These are phyloP conservation scores for Phaeophleospora eucalypticola DNA, from an alignment of 2,329 filamentous ascomycete species.

Conservation along the genomic window DNA sequence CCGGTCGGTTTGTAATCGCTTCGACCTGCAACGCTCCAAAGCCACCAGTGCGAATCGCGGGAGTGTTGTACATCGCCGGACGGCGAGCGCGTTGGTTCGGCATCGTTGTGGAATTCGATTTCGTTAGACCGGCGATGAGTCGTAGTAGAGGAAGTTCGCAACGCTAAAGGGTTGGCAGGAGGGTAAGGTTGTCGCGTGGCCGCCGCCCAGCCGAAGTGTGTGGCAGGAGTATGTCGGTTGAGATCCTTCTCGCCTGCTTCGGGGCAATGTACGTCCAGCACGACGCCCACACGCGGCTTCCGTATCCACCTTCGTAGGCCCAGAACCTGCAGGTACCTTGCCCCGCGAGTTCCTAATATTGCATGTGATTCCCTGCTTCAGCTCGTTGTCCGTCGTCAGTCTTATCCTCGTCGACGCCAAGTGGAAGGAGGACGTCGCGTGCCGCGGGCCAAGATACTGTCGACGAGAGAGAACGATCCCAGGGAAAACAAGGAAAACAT, in stretches of 20 bases:
- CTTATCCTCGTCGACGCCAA: not conserved
- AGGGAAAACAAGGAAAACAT: not conserved
- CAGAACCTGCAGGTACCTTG: not conserved
- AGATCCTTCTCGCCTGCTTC: not conserved
- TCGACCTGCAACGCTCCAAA: conserved; percentile 34
- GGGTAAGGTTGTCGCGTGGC: not conserved
- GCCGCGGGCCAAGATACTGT: no score
- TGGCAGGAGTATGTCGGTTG: not conserved
- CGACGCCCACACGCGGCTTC: not conserved
- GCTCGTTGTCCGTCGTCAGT: not conserved
- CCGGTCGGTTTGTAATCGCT: conserved; percentile 31
- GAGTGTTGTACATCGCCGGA: conserved; percentile 34
- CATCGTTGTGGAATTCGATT: conserved; percentile 11
- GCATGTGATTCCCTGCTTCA: not conserved
- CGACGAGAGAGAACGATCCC: not conserved
- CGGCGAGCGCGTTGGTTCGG: conserved; percentile 22
- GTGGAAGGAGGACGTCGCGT: not conserved
- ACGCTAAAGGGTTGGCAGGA: not conserved
- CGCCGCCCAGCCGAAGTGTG: no score
- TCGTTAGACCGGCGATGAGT: not conserved
- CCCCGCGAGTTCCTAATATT: not conserved
- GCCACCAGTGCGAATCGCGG: conserved; percentile 31
- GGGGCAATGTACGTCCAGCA: not conserved
- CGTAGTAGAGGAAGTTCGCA: not conserved
- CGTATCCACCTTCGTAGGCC: not conserved